Conservation (phyloP, 2,329 filamentous ascomycete genomes). For the Apiospora saccharicola region DNA sequence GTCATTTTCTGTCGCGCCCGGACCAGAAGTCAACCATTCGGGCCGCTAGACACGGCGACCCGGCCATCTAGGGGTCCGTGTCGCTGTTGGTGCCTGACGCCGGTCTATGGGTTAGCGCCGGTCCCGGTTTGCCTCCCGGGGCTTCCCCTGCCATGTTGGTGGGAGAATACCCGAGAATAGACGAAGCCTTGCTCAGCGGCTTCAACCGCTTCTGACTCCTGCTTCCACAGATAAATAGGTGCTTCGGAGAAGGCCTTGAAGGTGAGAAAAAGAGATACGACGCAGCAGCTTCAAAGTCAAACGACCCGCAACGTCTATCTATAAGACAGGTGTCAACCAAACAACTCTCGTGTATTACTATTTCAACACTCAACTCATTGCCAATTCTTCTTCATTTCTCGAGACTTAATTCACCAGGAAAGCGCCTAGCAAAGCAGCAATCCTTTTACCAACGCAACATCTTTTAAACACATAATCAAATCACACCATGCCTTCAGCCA, state of each 20-base stretch:
- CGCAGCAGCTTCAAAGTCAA: neutral
- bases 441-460: neutral
- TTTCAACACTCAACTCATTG: slow-evolving; percentile 4
- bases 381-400: neutral
- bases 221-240: neutral
- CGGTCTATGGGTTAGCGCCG: neutral
- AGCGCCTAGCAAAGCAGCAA: neutral
- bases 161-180: neutral
- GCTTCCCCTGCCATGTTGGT: neutral
- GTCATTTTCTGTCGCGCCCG: neutral
- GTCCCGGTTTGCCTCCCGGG: slow-evolving; percentile 3
- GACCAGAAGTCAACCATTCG: neutral
- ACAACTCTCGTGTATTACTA: slow-evolving; percentile 10
- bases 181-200: neutral
- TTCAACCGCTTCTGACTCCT: neutral
- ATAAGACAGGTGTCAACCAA: neutral
- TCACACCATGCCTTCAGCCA: neutral
- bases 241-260: neutral
- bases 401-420: neutral
- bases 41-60: neutral
- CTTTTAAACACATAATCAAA: neutral
- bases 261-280: neutral
- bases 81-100: slow-evolving; percentile 9
- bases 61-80: slow-evolving; percentile 11
- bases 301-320: slow-evolving; percentile 3